phyloP scores from a whole-genome alignment of 768 basidiomycete genomes.

The Baorangia bicolor region DNA sequence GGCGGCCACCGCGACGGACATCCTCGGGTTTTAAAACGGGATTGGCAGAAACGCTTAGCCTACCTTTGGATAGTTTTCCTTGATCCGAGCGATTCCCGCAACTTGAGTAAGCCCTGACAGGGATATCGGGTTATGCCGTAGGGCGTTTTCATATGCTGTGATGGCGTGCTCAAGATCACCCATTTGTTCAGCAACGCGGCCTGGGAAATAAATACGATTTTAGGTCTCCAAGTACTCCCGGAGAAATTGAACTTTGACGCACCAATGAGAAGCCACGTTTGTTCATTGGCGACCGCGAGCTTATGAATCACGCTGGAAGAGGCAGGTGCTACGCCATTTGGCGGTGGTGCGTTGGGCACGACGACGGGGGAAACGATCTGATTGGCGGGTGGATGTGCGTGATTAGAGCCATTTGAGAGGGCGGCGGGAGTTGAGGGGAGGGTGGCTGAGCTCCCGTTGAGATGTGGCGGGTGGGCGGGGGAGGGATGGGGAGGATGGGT shows the following conservation, averaged over 20 bases:
- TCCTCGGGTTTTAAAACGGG: slow-evolving; percentile 33
- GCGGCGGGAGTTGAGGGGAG: slow-evolving; percentile 46
- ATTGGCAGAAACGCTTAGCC: slow-evolving; percentile 34
- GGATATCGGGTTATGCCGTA: slow-evolving; percentile 93
- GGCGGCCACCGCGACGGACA: slow-evolving; percentile 27
- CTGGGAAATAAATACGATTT: slow-evolving; percentile 45
- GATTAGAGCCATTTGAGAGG: slow-evolving; percentile 43
- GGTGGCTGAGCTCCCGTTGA: slow-evolving; percentile 48
- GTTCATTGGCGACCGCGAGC: slow-evolving; percentile 84
- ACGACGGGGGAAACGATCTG: slow-evolving; percentile 49
- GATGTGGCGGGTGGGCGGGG: slow-evolving; percentile 40
- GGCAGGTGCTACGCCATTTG: slow-evolving; percentile 24
- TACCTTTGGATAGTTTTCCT: slow-evolving; percentile 96
- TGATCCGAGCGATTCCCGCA: slow-evolving; percentile 94
- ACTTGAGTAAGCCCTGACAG: slow-evolving; percentile 90
- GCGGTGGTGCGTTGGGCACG: slow-evolving; percentile 32
- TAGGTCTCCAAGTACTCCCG: slow-evolving; percentile 5
- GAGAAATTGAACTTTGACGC: slow-evolving; percentile 4
- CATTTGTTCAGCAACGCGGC: slow-evolving; percentile 94
- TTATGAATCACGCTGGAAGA: slow-evolving; percentile 61
- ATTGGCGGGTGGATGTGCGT: slow-evolving; percentile 35
- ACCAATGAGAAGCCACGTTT: slow-evolving; percentile 96
- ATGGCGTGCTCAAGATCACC: slow-evolving; percentile 90
- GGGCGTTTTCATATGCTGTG: slow-evolving; percentile 90
- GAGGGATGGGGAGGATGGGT: slow-evolving; percentile 41